Percentiles rank a stretch among this genome's conserved stretches.
phyloP scores from a whole-genome alignment of 164 flowering plant species.

The Malania oleifera region DNA sequence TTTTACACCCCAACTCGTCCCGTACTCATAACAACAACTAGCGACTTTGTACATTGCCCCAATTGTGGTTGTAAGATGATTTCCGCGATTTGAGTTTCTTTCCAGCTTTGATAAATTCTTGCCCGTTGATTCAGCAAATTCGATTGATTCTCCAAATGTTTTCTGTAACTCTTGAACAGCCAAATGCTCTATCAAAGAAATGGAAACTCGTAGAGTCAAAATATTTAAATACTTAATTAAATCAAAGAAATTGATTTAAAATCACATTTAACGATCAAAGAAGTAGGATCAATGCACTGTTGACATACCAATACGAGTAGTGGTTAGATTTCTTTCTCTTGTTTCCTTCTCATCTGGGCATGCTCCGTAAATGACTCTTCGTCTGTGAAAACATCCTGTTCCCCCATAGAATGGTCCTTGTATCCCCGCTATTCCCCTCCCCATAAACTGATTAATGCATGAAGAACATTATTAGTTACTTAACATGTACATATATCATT shows the following conservation, averaged over 20 bases:
- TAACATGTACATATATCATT: too few relatives aligned
- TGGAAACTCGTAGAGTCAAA: too few relatives aligned
- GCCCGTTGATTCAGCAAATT: constrained; percentile 27
- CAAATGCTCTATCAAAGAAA: too few relatives aligned
- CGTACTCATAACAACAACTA: constrained; percentile 35
- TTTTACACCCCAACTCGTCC: constrained; percentile 48
- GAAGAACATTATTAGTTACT: too few relatives aligned
- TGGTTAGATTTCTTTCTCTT: background rate
- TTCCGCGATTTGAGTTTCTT: background rate
- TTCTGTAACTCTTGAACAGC: too few relatives aligned
- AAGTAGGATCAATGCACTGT: too few relatives aligned
- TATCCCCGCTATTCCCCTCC: constrained; percentile 35
- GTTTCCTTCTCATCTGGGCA: constrained; percentile 17
- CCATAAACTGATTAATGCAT: constrained; percentile 19
- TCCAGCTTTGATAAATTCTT: constrained; percentile 13
- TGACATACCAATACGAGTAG: too few relatives aligned
- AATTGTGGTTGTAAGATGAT: constrained; percentile 23
- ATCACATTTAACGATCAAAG: too few relatives aligned
- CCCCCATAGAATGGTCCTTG: constrained; percentile 53
- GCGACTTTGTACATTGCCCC: constrained; percentile 39
- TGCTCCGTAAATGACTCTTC: constrained; percentile 51
- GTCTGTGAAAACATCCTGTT: constrained; percentile 49
- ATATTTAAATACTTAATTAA: too few relatives aligned
- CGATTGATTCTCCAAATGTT: constrained; percentile 33
- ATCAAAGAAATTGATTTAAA: too few relatives aligned